A percentile compares a stretch with the other conserved stretches of the same genome.
These are phyloP conservation scores for Pichia heedii DNA, from an alignment of 805 yeast species.

Conservation along the genomic window DNA sequence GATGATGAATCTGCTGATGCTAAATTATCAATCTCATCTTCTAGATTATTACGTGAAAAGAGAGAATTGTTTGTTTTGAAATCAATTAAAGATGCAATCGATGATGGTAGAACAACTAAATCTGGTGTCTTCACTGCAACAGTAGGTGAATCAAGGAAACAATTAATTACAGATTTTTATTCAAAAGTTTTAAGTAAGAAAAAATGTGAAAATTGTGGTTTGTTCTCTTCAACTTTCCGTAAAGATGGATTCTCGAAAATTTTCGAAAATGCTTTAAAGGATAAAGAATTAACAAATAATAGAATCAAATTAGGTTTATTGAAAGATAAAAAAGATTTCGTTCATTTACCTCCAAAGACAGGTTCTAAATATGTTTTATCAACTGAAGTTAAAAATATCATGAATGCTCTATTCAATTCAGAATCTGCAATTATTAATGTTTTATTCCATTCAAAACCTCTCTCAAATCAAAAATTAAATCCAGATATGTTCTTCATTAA, in stretches of 20 bases:
- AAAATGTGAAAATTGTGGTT: slow-evolving; percentile 92
- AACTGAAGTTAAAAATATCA: slow-evolving; percentile 74
- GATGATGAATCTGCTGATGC: slow-evolving; percentile 13
- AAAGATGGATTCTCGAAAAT: slow-evolving; percentile 92
- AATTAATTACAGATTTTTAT: slow-evolving; percentile 62
- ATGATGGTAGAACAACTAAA: slow-evolving; percentile 62
- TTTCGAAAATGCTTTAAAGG: slow-evolving; percentile 78
- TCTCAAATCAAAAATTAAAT: slow-evolving; percentile 33
- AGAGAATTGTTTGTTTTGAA: slow-evolving; percentile 64
- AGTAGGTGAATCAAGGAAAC: slow-evolving; percentile 80
- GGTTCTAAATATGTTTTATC: slow-evolving; percentile 84
- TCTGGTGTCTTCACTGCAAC: slow-evolving; percentile 75
- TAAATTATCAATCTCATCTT: slow-evolving; percentile 16
- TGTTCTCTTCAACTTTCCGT: slow-evolving; percentile 90
- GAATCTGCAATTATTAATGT: slow-evolving; percentile 64
- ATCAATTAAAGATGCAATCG: slow-evolving; percentile 64
- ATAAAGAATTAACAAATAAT: slow-evolving; percentile 74
- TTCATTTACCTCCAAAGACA: slow-evolving; percentile 45
- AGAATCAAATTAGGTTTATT: slow-evolving; percentile 47
- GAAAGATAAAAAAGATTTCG: slow-evolving; percentile 15
- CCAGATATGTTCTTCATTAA: slow-evolving; percentile 89
- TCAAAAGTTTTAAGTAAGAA: slow-evolving; percentile 64
- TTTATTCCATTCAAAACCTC: slow-evolving; percentile 78
- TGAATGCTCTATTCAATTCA: slow-evolving; percentile 63
- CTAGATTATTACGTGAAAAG: slow-evolving; percentile 39